Conservation (phyloP, 2,329 filamentous ascomycete genomes). For the Alternaria panax region DNA sequence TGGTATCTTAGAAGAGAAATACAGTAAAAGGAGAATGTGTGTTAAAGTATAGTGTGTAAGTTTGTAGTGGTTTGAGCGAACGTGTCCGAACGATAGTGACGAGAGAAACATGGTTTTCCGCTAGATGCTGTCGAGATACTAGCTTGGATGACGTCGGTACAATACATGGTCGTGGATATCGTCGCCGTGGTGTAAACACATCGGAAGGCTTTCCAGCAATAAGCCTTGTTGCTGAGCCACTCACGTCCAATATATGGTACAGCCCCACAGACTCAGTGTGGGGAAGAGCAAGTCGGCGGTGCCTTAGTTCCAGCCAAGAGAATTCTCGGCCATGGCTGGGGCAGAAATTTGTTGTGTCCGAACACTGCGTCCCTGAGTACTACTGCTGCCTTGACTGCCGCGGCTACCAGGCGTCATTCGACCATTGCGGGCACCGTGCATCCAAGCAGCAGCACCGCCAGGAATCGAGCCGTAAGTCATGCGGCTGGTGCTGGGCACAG, state of each 20-base stretch:
- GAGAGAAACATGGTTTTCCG: slow-evolving; percentile 23
- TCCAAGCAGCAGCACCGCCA: slow-evolving; percentile 58
- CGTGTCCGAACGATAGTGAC: slow-evolving; percentile 45
- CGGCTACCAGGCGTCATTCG: slow-evolving; percentile 53
- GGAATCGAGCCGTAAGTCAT: slow-evolving; percentile 47
- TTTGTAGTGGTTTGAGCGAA: slow-evolving; percentile 42
- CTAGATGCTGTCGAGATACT: slow-evolving; percentile 23
- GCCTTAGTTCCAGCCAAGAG: slow-evolving; percentile 87
- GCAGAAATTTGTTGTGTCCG: slow-evolving; percentile 81
- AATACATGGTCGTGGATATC: slow-evolving; percentile 5
- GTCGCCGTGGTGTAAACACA: slow-evolving; percentile 29
- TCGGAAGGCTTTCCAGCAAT: slow-evolving; percentile 15
- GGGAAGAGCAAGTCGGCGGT: not conserved
- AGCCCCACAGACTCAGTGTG: slow-evolving; percentile 32
- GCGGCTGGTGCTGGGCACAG: slow-evolving; percentile 73
- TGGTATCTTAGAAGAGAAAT: slow-evolving; percentile 54
- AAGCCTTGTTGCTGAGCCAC: slow-evolving; percentile 9
- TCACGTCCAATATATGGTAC: slow-evolving; percentile 39
- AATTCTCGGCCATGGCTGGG: slow-evolving; percentile 92
- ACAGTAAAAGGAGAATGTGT: slow-evolving; percentile 34
- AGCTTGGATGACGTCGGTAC: slow-evolving; percentile 26
- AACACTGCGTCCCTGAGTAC: slow-evolving; percentile 70
- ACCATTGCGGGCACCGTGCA: slow-evolving; percentile 53
- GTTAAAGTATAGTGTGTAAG: slow-evolving; percentile 40
- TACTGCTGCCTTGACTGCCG: slow-evolving; percentile 54